Evolutionary conservation across 2,329 filamentous ascomycete genomes (phyloP).

Genomic region (Pyrenophora seminiperda): DNA sequence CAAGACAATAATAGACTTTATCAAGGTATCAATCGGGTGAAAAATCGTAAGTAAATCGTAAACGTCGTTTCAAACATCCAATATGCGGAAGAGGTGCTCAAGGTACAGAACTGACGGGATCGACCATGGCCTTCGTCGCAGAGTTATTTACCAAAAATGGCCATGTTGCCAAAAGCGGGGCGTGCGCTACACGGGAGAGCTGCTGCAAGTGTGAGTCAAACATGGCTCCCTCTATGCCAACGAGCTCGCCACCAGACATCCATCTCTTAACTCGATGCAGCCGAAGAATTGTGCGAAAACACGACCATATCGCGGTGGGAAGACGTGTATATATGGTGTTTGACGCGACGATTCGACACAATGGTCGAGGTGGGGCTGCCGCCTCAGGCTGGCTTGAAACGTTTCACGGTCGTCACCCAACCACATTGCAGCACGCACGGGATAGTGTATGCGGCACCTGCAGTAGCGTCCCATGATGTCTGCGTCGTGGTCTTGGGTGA

Average conservation of each 20-base stretch:
- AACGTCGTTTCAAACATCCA: slow-evolving; percentile 28
- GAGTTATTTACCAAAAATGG: slow-evolving; percentile 37
- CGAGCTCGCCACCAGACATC: slow-evolving; percentile 17
- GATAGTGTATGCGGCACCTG: slow-evolving; percentile 32
- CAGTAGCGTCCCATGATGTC: slow-evolving; percentile 31
- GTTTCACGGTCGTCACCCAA: slow-evolving; percentile 33
- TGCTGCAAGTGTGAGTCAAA: slow-evolving; percentile 53
- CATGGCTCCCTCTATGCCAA: slow-evolving; percentile 20
- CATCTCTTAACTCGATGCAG: slow-evolving; percentile 35
- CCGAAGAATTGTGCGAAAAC: slow-evolving; percentile 44
- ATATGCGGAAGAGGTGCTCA: slow-evolving; percentile 31
- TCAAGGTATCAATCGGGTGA: slow-evolving; percentile 19
- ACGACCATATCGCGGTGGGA: slow-evolving; percentile 50
- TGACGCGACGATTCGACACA: slow-evolving; percentile 48
- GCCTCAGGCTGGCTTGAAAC: slow-evolving; percentile 43
- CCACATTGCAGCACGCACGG: slow-evolving; percentile 18
- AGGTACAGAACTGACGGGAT: slow-evolving; percentile 18
- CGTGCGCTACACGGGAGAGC: slow-evolving; percentile 39
- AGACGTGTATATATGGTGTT: slow-evolving; percentile 46
- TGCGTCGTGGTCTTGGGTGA: slow-evolving; percentile 27
- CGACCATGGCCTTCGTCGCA: slow-evolving; percentile 33
- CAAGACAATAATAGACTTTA: slow-evolving; percentile 5
- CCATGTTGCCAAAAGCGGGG: slow-evolving; percentile 23
- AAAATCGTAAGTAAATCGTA: slow-evolving; percentile 22
- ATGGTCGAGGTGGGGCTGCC: slow-evolving; percentile 27